A percentile compares a stretch with the other conserved stretches of the same genome.
Conservation (phyloP, 2,329 filamentous ascomycete genomes). For the Tolypocladium sp. region DNA sequence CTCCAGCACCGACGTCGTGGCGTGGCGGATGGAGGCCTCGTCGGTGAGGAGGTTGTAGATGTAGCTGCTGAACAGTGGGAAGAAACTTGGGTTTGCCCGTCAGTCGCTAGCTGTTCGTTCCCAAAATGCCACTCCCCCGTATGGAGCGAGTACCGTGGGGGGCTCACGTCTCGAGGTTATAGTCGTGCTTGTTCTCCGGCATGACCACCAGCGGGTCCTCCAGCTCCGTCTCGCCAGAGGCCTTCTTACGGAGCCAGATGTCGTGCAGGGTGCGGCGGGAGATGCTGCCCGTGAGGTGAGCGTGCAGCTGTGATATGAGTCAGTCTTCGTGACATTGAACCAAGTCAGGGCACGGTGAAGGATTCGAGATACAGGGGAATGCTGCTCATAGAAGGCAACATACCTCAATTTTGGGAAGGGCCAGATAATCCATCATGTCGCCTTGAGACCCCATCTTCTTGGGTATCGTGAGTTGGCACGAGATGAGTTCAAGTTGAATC, state of each 20-base stretch:
- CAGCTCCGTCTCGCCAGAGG: conserved; percentile 41
- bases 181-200: conserved; percentile 62
- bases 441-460: not conserved
- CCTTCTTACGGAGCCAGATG: conserved; percentile 58
- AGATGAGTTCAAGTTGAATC: not conserved
- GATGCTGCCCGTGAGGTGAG: conserved; percentile 73
- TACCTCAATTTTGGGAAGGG: conserved; percentile 50
- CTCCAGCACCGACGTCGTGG: conserved; percentile 55
- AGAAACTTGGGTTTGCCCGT: conserved; percentile 47
- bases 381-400: not conserved
- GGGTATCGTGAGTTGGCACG: too few species aligned
- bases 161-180: conserved; percentile 58
- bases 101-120: not conserved
- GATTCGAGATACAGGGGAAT: not conserved
- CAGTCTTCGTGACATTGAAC: not conserved
- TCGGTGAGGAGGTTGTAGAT: conserved; percentile 70
- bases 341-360: not conserved
- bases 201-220: conserved; percentile 62
- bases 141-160: not conserved
- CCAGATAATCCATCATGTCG: conserved; percentile 30
- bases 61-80: conserved; percentile 68
- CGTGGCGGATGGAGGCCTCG: conserved; percentile 45
- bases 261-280: conserved; percentile 63
- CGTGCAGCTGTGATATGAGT: conserved; percentile 52
- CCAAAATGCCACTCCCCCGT: too few species aligned